Base-by-base conservation (phyloP, 495 filamentous ascomycete species). In the Aspergillus cavernicola region DNA sequence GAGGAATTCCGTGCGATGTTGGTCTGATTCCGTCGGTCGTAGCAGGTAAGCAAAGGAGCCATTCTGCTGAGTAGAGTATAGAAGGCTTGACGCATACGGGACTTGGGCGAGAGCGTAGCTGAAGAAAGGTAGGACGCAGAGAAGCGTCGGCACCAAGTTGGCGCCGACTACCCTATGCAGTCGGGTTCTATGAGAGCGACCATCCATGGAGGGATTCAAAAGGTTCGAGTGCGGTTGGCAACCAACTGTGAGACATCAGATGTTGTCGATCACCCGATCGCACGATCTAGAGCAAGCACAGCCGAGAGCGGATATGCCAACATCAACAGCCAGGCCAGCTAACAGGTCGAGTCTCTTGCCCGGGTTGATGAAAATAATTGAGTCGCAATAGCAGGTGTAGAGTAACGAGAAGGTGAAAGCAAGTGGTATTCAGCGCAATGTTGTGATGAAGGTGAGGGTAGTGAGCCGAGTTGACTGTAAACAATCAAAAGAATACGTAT, bases 1-100 rank as follows among this genome's bases (percentile, higher is more conserved):
- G 12, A 85, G 74, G 12, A 95, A 75, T 56, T 78, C 65, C 33
- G 74, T 69, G 18, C 65, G 66, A 24, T 57, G 45, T 44, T 58
- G 66, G 50, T 42, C 71, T 53, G 68, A 75, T 63, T 64, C 69
- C 45, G 68, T 71, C 50, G 72, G 69, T 54, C 64, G 73, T 53
- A 92, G 79, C 50, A 91, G 72, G 63, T 91, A 92, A 29, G 72
- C 66, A 49, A 76, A 52, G 3, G 70, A 66, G 37, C 74, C 64
- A 56, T 75, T 75, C 35, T 78, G 71, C 26, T 68, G 63, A 10
- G 79, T 65, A 4, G 85, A 71, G 28, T 88, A 73, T 39, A 80
- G 71, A 16, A 92, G 76, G 19, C 75, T 79, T 0, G 90, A 87
- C 20, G 79, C 82, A 73, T 95, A 95, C 26, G 88, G 89, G 20